Evolutionary conservation across 2,329 filamentous ascomycete species (phyloP), one percentile per base, ranked within the genome.

Genomic region (Exophiala oligosperma): DNA sequence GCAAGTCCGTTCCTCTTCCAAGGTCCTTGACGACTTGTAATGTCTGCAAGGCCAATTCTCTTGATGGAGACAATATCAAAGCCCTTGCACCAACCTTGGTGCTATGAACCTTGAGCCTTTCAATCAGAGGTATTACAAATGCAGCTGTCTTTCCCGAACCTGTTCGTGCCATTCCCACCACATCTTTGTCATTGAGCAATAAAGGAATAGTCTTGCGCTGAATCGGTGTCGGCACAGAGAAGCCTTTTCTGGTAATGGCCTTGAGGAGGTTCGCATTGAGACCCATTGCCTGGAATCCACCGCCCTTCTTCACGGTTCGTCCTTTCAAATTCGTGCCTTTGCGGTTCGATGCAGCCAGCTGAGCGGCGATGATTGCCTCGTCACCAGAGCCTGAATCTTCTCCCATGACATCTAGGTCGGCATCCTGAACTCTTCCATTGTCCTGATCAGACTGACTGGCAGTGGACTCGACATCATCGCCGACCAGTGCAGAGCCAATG

Each of bases 111-210:
- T 92, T 95, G 61, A 99, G 79, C 65, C 88, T 90, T 77, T 99
- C 91, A 61, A 99, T 92, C 93, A 99, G 96, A 44, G 94, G 94
- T 64, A 99, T 95, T 26, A 97, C 92, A 73, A 99, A 99, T 23
- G 94, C 94, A 1, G 92, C 94, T 1, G 95, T 99, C 79, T 99
- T 99, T 78, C 94, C 94, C 21, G 92, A 97, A 72, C 94, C 94
- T n/a, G 95, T 99, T 65, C 95, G 84, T 6, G 94, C 94, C 94
- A 99, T 99, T 65, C 92, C 95, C 24, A 99, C 93, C n/a, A 97
- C 90, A 81, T 99, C 94, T 75, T 92, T 90, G 54, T 89, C 85
- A 61, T 95, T 90, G 67, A 97, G 80, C 55, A 99, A 86, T 55
- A 97, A 80, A 3, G 94, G 95, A 49, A 99, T 96, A 1, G 94